Evolutionary conservation across 805 yeast genomes (phyloP), one percentile per base, ranked within the genome.

Genomic region (Scheffersomyces stipitis): DNA sequence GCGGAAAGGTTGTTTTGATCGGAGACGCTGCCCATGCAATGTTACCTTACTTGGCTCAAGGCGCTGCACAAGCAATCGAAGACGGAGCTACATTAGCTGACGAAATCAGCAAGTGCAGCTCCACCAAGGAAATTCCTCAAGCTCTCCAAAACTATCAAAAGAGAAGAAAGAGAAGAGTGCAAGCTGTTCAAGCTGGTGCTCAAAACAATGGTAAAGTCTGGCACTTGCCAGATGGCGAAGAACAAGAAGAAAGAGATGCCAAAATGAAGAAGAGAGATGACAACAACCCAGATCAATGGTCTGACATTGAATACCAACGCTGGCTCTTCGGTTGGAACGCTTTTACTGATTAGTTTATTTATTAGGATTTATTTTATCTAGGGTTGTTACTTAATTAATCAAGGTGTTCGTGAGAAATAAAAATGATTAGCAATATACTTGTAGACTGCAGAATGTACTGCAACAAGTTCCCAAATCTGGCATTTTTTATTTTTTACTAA

Each of bases 21-120:
- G 56, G 56, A n/a, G 56, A 51, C 43, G 53, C 56, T 18, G 55
- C 55, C 5, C 56, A 51, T 37, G 45, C 56, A 8, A 51, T 51
- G 56, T 38, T 51, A 40, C 56, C 56, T 28, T 48, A 49, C 37
- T 47, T 44, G 30, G 31, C 46, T 18, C 56, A 50, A 37, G 56
- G 56, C 16, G 56, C 56, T 8, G 56, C 48, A 14, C 46, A 46
- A 18, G 56, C 56, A 12, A 41, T 51, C 24, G 56, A 51, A 42
- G 56, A 51, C 38, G 46, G 51, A 13, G 52, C 50, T 22, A 48
- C 51, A 16, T 44, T 49, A 22, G 51, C 45, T 22, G 42, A 41
- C 17, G 46, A 38, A 18, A 34, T 44, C 15, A 34, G 31, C 15
- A 20, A 26, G 14, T 27, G 27, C 28, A 18, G 15, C 10, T 10